Base-by-base conservation (phyloP, 1,139 yeast genomes). In the Diutina mesorugosa region DNA sequence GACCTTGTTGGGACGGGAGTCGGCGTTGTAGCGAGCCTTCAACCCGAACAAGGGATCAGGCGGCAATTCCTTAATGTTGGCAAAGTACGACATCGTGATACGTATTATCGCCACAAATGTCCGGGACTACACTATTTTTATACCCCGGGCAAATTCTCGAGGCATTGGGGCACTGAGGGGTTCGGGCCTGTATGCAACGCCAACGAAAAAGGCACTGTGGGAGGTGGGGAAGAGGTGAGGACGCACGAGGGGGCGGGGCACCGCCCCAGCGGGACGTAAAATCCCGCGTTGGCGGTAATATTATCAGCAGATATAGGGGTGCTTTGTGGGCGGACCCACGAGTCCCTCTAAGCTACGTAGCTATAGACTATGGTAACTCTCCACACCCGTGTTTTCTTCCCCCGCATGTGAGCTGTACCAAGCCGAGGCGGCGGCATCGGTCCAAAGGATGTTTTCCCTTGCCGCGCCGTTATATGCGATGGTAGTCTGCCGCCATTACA, bases 41-140 rank as follows among this genome's bases (percentile, higher is more conserved):
- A 93, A 80, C 45, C 89, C 96, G 66, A 93, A 93, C 59, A 87
- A 76, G 10, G 91, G 88, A 68, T 87, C 95, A 45, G 89, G 85
- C 47, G 91, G 91, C 61, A 85, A 73, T 64, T 79, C 81, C 57
- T 76, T 76, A 61, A 85, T 75, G 61, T 75, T 72, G 56, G 80
- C 74, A 59, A 78, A 72, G 62, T 65, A 73, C 47, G 66, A 63
- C 4, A 50, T 50, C 12, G 14, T 26, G 38, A 16, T n/a, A 35
- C 41, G 41, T 35, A 10, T 35, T 5, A 35, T 35, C 41, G 41
- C 10, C n/a, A 35, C 41, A 35, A 35, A 35, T 35, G 41, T 35
- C 41, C 41, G 41, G 41, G 14, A 35, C 41, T n/a, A 35, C 41
- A 35, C 41, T 35, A 35, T 35, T 35, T 50, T n/a, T 14, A 30